These are phyloP conservation scores for Schizosaccharomyces osmophilus DNA, from an alignment of 805 yeast species.

Conservation along the genomic window DNA sequence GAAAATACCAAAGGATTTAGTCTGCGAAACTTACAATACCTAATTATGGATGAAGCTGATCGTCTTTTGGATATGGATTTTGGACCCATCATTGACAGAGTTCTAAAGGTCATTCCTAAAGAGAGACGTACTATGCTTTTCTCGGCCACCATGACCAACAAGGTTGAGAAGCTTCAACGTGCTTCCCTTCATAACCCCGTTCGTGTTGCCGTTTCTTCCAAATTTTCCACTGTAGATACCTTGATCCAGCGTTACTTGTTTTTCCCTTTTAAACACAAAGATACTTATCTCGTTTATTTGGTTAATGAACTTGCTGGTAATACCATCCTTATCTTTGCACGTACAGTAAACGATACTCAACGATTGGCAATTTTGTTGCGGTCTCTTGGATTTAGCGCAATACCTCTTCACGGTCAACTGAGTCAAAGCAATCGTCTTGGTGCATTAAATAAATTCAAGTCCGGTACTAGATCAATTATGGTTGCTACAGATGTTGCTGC, in stretches of 20 bases:
- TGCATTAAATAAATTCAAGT: conserved; percentile 79
- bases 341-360: conserved; percentile 90
- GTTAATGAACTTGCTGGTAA: conserved; percentile 69
- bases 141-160: conserved; percentile 93
- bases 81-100: conserved; percentile 78
- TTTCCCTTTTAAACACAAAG: conserved; percentile 77
- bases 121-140: conserved; percentile 60
- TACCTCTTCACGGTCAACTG: conserved; percentile 83
- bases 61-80: conserved; percentile 96
- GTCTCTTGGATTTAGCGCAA: conserved; percentile 62
- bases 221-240: conserved; percentile 86
- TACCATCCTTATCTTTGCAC: conserved; percentile 65
- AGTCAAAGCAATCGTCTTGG: conserved; percentile 69
- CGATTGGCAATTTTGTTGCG: conserved; percentile 64
- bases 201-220: conserved; percentile 66
- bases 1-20: conserved; percentile 87
- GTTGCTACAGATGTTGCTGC: conserved; percentile 99
- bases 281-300: conserved; percentile 61
- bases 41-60: conserved; percentile 96
- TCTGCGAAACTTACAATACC: conserved; percentile 56
- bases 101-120: conserved; percentile 59
- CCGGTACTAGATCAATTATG: conserved; percentile 73
- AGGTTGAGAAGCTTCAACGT: conserved; percentile 80
- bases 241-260: conserved; percentile 70
- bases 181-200: conserved; percentile 80